Base-by-base conservation (phyloP, 768 basidiomycete genomes). In the Tricholomella constricta region DNA sequence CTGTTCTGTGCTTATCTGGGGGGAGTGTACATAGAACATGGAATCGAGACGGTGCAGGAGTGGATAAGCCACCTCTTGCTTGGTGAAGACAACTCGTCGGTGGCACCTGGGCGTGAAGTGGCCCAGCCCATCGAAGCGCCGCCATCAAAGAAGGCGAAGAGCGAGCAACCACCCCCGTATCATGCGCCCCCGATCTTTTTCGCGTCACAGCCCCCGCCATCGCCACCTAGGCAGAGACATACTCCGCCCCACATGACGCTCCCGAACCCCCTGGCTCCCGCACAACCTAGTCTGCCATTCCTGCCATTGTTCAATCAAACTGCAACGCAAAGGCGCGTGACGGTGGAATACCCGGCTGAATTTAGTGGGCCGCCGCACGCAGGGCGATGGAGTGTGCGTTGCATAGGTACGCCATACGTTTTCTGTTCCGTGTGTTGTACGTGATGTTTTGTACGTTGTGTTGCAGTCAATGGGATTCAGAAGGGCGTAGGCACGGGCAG, bases 241-340 rank as follows among this genome's bases (percentile, higher is more conserved):
- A 34, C 32, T 32, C 59, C 51, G 47, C 54, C 56, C 27, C 56
- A 55, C 48, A 56, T 50, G 38, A 11, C 62, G 23, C 61, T 71
- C 32, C 64, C 75, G 11, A 89, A 88, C 65, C 83, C 86, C 26
- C 63, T 85, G 45, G 74, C 84, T 23, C 83, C 85, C 14, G 85
- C 84, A n/a, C 81, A 82, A 61, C 84, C 84, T 2, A 71, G 75
- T 46, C 65, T 82, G 15, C 82, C 88, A 12, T 88, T 86, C 66
- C 69, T 91, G 34, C 84, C 88, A 0, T 62, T 86, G 26, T 90
- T 91, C 69, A 90, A 90, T 65, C 85, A 90, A 69, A 83, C 80
- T 2, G 86, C 86, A 38, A 69, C 74, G 41, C 88, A 89, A 59
- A 81, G 87, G 35, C 77, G 85, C 40, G 72, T 88, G 52, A 72